phyloP scores from a whole-genome alignment of 352 stramenopile genomes.

The Sclerospora graminicola region DNA sequence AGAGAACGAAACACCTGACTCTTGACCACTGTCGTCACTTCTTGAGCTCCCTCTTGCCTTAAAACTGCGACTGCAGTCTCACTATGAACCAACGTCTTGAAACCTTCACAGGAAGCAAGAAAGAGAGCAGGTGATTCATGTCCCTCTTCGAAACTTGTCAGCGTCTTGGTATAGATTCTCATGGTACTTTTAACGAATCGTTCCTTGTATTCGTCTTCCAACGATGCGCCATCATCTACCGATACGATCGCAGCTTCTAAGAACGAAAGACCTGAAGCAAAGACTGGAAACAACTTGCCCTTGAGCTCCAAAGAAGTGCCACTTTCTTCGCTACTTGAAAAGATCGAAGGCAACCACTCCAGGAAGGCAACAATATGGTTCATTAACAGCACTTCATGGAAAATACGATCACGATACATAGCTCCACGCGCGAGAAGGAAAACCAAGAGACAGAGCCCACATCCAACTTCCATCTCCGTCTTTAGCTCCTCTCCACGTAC shows the following conservation, averaged over 20 bases:
- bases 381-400: conserved; percentile 23
- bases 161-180: conserved; percentile 24
- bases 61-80: conserved; percentile 9
- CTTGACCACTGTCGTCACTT: conserved; percentile 21
- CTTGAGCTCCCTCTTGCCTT: conserved; percentile 3
- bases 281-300: conserved; percentile 25
- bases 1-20: conserved; percentile 26
- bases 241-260: conserved; percentile 36
- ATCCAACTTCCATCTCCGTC: conserved; percentile 37
- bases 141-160: conserved; percentile 26
- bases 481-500: conserved; percentile 11
- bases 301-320: conserved; percentile 16
- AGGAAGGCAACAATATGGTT: conserved; percentile 22
- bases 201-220: conserved; percentile 8
- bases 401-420: conserved; percentile 33
- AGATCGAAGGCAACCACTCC: conserved; percentile 39
- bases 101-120: conserved; percentile 29
- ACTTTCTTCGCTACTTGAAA: conserved; percentile 11
- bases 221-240: conserved; percentile 10
- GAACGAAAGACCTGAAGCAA: conserved; percentile 35
- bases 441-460: conserved; percentile 40
- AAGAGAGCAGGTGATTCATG: conserved; percentile 34
- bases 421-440: conserved; percentile 30
- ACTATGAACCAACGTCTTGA: conserved; percentile 34
- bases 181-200: conserved; percentile 15